These are phyloP conservation scores for Fraxinus americana DNA, from an alignment of 257 asterid genomes.

Conservation along the genomic window DNA sequence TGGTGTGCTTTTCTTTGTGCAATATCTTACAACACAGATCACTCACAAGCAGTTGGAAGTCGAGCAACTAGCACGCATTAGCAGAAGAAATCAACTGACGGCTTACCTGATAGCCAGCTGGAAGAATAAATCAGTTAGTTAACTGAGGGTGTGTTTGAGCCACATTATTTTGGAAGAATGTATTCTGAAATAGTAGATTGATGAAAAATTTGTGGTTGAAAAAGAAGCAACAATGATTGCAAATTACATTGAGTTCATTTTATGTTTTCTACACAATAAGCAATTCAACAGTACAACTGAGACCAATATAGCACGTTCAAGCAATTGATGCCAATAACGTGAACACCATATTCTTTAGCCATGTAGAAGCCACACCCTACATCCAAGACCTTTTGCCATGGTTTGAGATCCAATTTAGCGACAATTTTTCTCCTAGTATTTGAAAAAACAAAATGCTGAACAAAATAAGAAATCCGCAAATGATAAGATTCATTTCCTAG, in stretches of 20 bases:
- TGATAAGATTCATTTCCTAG: neutral
- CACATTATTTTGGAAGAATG: too few species aligned
- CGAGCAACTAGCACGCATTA: too few species aligned
- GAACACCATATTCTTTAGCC: conserved; percentile 83
- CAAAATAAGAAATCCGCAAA: neutral
- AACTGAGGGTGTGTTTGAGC: too few species aligned
- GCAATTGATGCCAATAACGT: conserved; percentile 88
- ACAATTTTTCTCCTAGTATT: conserved; percentile 88
- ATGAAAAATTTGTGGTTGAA: too few species aligned
- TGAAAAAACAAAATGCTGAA: conserved; percentile 28
- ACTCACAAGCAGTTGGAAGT: too few species aligned
- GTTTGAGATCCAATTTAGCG: conserved; percentile 66
- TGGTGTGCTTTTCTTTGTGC: conserved; percentile 78
- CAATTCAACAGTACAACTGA: conserved; percentile 79
- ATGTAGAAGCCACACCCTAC: conserved; percentile 98
- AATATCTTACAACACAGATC: conserved; percentile 1
- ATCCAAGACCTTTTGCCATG: conserved; percentile 88
- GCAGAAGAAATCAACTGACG: too few species aligned
- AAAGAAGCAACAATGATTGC: too few species aligned
- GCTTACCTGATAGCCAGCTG: too few species aligned
- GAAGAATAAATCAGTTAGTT: too few species aligned
- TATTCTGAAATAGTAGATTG: too few species aligned
- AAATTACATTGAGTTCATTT: too few species aligned
- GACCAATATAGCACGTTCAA: conserved; percentile 89
- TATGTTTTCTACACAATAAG: conserved; percentile 36